Percentiles rank a stretch among this genome's conserved stretches.
These are phyloP conservation scores for Sphagnum fallax DNA, from an alignment of 228 moss, liverwort and hornwort genomes.

Conservation along the genomic window DNA sequence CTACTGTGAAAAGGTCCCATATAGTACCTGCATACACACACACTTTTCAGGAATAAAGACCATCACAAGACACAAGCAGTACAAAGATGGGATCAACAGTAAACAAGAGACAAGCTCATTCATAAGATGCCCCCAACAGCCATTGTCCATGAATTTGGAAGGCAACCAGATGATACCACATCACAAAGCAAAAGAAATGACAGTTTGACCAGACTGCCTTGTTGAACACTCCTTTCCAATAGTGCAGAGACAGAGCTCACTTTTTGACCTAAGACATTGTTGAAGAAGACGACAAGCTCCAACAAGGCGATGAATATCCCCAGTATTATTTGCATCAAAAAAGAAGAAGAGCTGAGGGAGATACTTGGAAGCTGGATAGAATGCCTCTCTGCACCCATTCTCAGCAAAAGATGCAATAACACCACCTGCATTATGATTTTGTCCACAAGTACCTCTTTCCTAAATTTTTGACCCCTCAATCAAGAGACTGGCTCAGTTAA, in stretches of 20 bases:
- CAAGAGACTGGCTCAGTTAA: too few species aligned
- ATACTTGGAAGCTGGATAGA: conserved; percentile 75
- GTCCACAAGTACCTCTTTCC: too few species aligned
- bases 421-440: background rate
- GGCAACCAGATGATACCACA: too few species aligned
- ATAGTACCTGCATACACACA: conserved; percentile 41
- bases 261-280: conserved; percentile 43
- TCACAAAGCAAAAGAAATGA: too few species aligned
- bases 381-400: conserved; percentile 54
- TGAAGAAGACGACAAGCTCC: conserved; percentile 80
- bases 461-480: too few species aligned
- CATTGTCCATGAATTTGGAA: too few species aligned
- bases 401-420: conserved; percentile 10
- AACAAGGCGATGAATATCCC: conserved; percentile 73
- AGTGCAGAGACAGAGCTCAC: conserved; percentile 22
- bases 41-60: conserved; percentile 1
- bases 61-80: conserved; percentile 3
- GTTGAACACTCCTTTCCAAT: too few species aligned
- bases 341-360: conserved; percentile 90
- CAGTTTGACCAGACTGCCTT: too few species aligned
- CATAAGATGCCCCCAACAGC: background rate
- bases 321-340: conserved; percentile 65
- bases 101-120: background rate
- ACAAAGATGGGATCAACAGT: background rate
- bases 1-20: conserved; percentile 51